Conservation (phyloP, 441 rosid genomes). For the Erysimum pusillum region DNA sequence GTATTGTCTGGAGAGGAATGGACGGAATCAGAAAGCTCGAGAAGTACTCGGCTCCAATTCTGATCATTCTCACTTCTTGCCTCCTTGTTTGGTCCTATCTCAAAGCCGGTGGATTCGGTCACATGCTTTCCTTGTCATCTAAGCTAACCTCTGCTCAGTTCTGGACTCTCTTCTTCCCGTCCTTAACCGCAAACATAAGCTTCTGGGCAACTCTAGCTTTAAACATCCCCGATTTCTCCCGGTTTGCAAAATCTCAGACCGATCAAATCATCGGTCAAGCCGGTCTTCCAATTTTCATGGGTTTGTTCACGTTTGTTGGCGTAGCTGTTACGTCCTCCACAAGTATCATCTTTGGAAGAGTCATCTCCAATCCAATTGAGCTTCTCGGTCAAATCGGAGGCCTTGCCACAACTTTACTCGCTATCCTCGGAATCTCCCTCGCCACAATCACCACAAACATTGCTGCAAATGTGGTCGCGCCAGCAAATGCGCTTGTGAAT, state of each 20-base stretch:
- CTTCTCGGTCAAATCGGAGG: conserved; percentile 82
- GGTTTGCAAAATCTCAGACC: conserved; percentile 75
- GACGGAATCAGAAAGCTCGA: conserved; percentile 81
- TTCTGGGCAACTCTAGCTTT: conserved; percentile 95
- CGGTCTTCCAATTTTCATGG: conserved; percentile 92
- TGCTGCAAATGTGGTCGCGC: conserved; percentile 90
- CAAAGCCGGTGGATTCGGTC: conserved; percentile 77
- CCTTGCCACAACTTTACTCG: conserved; percentile 59
- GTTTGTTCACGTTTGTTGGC: conserved; percentile 85
- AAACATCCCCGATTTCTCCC: conserved; percentile 89
- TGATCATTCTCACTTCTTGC: conserved; percentile 68
- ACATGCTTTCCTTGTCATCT: conserved; percentile 77
- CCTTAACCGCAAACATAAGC: conserved; percentile 91
- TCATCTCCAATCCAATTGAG: conserved; percentile 83
- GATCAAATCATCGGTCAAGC: conserved; percentile 85
- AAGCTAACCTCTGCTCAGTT: conserved; percentile 69
- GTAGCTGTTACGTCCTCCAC: conserved; percentile 86
- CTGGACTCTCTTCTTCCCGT: conserved; percentile 90
- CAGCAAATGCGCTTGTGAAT: conserved; percentile 89
- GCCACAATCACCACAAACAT: conserved; percentile 90
- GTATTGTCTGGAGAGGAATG: conserved; percentile 79
- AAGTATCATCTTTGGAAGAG: conserved; percentile 73
- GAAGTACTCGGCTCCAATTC: conserved; percentile 82
- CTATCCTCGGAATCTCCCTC: conserved; percentile 77
- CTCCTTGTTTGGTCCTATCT: conserved; percentile 83